Conservation (phyloP, 305 asterid genomes). For the Solanum chacoense region DNA sequence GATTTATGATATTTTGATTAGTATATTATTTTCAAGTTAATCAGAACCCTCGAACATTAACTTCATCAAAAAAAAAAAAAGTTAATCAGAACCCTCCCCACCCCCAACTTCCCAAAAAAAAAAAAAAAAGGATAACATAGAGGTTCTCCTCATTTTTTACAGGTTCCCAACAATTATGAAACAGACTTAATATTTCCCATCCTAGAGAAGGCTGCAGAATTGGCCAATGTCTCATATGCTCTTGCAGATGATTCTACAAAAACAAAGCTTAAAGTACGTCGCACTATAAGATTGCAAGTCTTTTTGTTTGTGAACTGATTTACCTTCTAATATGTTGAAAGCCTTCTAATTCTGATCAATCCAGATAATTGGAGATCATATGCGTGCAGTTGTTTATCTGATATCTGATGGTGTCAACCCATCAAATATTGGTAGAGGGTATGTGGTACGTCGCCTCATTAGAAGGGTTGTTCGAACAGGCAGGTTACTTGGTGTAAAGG, state of each 20-base stretch:
- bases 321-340: not conserved
- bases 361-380: constrained; percentile 93
- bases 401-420: constrained; percentile 94
- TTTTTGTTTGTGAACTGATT: constrained; percentile 1
- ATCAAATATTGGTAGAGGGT: constrained; percentile 93
- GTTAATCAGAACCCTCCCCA: not conserved
- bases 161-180: constrained; percentile 94
- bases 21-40: not conserved
- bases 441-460: constrained; percentile 84
- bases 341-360: constrained; percentile 1
- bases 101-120: not conserved
- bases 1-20: not conserved
- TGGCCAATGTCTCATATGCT: constrained; percentile 62
- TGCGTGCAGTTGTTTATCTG: constrained; percentile 92
- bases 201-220: constrained; percentile 66
- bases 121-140: not conserved
- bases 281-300: not conserved
- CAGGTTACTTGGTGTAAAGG: constrained; percentile 77
- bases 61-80: too few species aligned
- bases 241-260: constrained; percentile 57
- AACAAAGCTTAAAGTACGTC: constrained; percentile 62
- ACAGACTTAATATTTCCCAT: constrained; percentile 87
- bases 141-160: constrained; percentile 18
- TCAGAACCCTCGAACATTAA: not conserved
- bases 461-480: constrained; percentile 89